These are phyloP conservation scores for Populus hybrid DNA, from an alignment of 441 rosid species.

Conservation along the genomic window DNA sequence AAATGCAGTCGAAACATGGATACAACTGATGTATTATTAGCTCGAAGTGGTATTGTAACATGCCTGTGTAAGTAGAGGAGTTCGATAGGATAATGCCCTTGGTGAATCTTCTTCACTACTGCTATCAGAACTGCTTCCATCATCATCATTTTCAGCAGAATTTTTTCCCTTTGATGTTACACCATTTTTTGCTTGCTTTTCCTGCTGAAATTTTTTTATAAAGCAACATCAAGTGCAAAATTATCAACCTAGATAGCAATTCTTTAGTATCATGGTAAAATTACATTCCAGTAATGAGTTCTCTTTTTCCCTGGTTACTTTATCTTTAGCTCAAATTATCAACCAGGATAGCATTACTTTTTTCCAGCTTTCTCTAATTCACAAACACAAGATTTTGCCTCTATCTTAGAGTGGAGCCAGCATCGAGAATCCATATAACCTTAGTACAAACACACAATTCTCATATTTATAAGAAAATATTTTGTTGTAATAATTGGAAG, in stretches of 20 bases:
- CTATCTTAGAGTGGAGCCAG: too few species aligned
- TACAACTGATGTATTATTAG: not conserved
- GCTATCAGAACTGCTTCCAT: conserved; percentile 59
- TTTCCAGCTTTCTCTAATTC: too few species aligned
- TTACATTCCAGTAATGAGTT: not conserved
- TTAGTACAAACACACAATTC: too few species aligned
- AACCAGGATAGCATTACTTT: too few species aligned
- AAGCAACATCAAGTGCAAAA: not conserved
- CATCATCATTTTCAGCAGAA: conserved; percentile 37
- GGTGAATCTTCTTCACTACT: conserved; percentile 69
- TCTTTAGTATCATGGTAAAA: not conserved
- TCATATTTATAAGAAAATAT: too few species aligned
- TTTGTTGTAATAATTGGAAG: too few species aligned
- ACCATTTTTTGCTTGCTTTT: conserved; percentile 43
- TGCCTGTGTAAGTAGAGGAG: conserved; percentile 89
- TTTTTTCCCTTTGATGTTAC: conserved; percentile 53
- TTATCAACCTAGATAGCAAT: not conserved
- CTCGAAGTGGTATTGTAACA: not conserved
- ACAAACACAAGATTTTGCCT: too few species aligned
- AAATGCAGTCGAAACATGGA: not conserved
- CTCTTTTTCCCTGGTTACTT: too few species aligned
- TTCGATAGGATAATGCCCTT: conserved; percentile 61
- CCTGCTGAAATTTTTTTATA: conserved; percentile 34
- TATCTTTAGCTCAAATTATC: too few species aligned
- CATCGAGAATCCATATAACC: too few species aligned